Evolutionary conservation across 1,284 basidiomycete species (phyloP), one percentile per base, ranked within the genome.

Genomic region (Stygiomarasmius scandens): DNA sequence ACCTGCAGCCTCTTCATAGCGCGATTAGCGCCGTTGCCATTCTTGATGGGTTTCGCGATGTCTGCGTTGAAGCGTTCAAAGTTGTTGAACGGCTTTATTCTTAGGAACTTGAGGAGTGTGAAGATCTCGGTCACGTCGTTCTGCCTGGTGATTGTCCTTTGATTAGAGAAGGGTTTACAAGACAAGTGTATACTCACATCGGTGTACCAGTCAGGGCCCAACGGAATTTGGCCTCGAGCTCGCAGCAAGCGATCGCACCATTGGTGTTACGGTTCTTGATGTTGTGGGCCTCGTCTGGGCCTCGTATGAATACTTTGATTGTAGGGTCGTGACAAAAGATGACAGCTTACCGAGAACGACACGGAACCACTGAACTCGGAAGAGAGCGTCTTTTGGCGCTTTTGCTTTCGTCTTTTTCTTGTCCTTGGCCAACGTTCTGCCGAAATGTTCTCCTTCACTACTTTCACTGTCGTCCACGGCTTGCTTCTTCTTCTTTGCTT

Each of bases 251-350:
- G 44, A 87, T 79, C 1, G 93, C 88, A 27, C 84, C 82, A 69
- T 95, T 92, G 0, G 96, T 93, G 32, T 83, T 89, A 58, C 86
- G 80, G 67, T 98, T 97, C 81, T 98, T 98, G 78, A 99, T 98
- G 67, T 92, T 95, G 69, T 99, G 96, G 0, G 96, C 96, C 70
- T 99, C 96, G 67, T 98, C 95, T 94, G 57, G n/a, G 47, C 27
- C 38, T 36, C 23, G 48, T 50, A 46, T 24, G 27, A 6, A 47
- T 16, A 19, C 16, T 51, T 61, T 10, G 47, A 34, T 19, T 24
- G 48, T 1, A 3, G 8, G n/a, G 52, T 24, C 16, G 51, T 34
- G 36, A 47, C 2, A 52, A 43, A 51, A 36, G 6, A 38, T 25
- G 9, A 68, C 11, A 41, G 38, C 76, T 24, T 60, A 93, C 93